Percentiles rank a stretch among this genome's conserved stretches.
phyloP scores from a whole-genome alignment of 1,139 yeast genomes.

The Kodamaea ohmeri region DNA sequence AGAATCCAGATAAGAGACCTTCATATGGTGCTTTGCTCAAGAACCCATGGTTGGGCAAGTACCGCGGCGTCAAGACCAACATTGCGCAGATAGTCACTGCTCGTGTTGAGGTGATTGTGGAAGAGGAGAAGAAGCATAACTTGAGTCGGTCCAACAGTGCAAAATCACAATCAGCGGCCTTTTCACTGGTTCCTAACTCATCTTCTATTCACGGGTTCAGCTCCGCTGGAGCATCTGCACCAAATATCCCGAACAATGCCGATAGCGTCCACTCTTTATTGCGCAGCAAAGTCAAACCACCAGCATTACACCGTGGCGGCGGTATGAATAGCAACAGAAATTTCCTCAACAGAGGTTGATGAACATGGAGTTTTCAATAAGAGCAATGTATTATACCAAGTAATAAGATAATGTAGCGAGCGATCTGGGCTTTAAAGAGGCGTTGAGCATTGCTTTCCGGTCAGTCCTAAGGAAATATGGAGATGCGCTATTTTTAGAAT shows the following conservation, averaged over 20 bases:
- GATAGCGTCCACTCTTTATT: constrained; percentile 39
- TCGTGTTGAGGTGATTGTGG: constrained; percentile 32
- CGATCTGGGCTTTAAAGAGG: background rate
- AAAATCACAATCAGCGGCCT: constrained; percentile 3
- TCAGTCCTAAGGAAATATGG: too few relatives aligned
- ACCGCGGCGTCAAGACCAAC: constrained; percentile 41
- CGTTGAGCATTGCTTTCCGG: background rate
- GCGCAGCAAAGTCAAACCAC: constrained; percentile 40
- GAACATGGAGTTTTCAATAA: background rate
- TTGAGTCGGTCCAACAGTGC: constrained; percentile 15
- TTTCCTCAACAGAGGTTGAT: constrained; percentile 11
- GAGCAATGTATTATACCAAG: constrained; percentile 4
- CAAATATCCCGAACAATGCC: constrained; percentile 17
- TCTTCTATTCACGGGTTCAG: background rate
- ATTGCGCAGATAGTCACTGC: constrained; percentile 40
- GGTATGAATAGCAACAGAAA: constrained; percentile 19
- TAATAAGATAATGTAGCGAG: background rate
- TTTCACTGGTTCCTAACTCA: constrained; percentile 6
- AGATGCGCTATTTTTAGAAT: background rate
- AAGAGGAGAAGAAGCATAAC: constrained; percentile 20
- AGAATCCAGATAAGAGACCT: constrained; percentile 82
- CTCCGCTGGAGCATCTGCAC: constrained; percentile 7
- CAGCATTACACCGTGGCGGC: constrained; percentile 45
- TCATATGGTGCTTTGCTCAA: constrained; percentile 67
- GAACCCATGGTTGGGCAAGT: constrained; percentile 78